These are phyloP conservation scores for Jacaranda copaia DNA, from an alignment of 257 asterid genomes.

Conservation along the genomic window DNA sequence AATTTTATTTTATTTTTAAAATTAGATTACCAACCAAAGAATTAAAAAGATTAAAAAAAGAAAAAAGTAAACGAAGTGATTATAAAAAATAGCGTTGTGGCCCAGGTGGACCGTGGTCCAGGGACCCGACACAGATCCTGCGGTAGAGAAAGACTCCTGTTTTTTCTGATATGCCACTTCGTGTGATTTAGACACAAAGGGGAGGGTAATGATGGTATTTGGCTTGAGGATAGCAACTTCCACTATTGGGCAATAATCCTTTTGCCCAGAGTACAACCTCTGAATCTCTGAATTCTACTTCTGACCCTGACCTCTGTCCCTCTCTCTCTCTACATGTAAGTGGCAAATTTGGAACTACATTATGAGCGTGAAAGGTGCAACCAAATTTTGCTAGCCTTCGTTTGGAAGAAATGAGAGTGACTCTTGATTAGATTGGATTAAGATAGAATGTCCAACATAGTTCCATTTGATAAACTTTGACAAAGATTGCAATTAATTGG, in stretches of 20 bases:
- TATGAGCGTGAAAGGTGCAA: background rate
- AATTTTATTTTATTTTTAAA: slow-evolving; percentile 4
- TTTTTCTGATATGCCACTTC: slow-evolving; percentile 27
- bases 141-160: slow-evolving; percentile 45
- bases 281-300: slow-evolving; percentile 33
- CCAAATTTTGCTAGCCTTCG: background rate
- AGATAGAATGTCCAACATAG: background rate
- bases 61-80: slow-evolving; percentile 41
- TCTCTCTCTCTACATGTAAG: slow-evolving; percentile 3
- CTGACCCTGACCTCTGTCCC: slow-evolving; percentile 28
- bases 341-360: slow-evolving; percentile 26
- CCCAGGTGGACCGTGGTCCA: slow-evolving; percentile 50
- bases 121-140: slow-evolving; percentile 53
- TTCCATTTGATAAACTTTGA: background rate
- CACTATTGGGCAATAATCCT: slow-evolving; percentile 38
- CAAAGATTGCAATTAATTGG: background rate
- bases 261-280: slow-evolving; percentile 39
- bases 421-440: background rate
- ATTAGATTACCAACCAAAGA: slow-evolving; percentile 42
- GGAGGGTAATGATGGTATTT: slow-evolving; percentile 28
- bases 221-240: slow-evolving; percentile 31
- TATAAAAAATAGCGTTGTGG: slow-evolving; percentile 42
- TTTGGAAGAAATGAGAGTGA: background rate
- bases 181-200: slow-evolving; percentile 3
- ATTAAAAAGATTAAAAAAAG: background rate